Evolutionary conservation across 2,329 filamentous ascomycete species (phyloP), one percentile per base, ranked within the genome.

Genomic region (Trichophyton simii): DNA sequence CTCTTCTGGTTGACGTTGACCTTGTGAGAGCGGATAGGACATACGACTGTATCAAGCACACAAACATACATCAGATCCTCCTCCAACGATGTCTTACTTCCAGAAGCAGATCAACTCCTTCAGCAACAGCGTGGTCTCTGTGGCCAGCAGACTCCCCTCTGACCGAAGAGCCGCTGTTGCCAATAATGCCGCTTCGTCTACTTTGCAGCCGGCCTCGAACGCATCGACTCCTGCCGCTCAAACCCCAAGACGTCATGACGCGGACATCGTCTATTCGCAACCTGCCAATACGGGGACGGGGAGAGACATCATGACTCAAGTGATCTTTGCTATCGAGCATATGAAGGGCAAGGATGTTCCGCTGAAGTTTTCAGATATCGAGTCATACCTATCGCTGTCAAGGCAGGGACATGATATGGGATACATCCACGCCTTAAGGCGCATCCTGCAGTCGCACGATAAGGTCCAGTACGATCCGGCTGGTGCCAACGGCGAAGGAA

Each of bases 321-420:
- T 96, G 71, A 83, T 87, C 62, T 96, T 91, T 75, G 89, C 90
- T 20, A 86, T 95, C 71, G 85, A 91, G 65, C 89, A 90, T 72
- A 83, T 96, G 76, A 83, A 83, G 65, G 86, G 86, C 71, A 85
- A 87, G 71, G 83, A 83, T 62, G 77, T 84, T 63, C 77, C 87
- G 61, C 83, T 91, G 71, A 82, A 81, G 41, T 87, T 95, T 63
- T 78, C 82, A 57, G 87, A 92, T 65, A 87, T 96, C 67, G 82
- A 94, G 67, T 83, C 86, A 67, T 94, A 94, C 72, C 80, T 96
- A 63, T 89, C 87, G 60, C 81, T 94, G 42, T 83, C 83, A 58
- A 77, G 83, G 63, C 80, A 82, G 48, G 76, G 83, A 13, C 81
- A 87, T 59, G 77, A 82, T 63, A 78, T 83, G 58, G 74, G 71